Evolutionary conservation across 148 eudicot species (phyloP).

Genomic region (Diospyros lotus): DNA sequence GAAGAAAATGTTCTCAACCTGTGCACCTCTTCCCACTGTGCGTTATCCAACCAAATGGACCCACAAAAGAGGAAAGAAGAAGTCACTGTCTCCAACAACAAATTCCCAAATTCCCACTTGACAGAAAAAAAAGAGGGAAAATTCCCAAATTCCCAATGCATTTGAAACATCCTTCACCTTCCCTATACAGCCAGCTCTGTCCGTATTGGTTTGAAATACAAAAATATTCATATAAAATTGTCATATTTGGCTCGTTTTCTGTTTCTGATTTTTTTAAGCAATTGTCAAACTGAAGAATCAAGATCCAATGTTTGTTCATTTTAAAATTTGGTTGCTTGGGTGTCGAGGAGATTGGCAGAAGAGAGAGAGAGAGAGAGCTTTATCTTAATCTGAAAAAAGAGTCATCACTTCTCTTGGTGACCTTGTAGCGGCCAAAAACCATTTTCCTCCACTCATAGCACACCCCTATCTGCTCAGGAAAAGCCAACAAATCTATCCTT

Average conservation of each 20-base stretch:
- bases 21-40: constrained; percentile 1
- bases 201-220: too few species aligned
- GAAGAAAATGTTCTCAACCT: background rate
- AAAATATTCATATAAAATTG: too few species aligned
- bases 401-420: constrained; percentile 21
- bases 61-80: background rate
- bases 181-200: too few species aligned
- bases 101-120: background rate
- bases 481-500: constrained; percentile 29
- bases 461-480: constrained; percentile 60
- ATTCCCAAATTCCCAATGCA: background rate
- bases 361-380: background rate
- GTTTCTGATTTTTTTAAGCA: too few species aligned
- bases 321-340: too few species aligned
- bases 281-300: too few species aligned
- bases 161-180: too few species aligned
- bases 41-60: constrained; percentile 1
- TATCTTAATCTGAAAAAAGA: background rate
- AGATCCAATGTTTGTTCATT: too few species aligned
- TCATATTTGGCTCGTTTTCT: too few species aligned
- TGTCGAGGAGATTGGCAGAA: background rate
- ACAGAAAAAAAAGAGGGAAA: background rate
- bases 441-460: constrained; percentile 52
- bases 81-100: background rate
- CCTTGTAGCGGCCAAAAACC: constrained; percentile 28